Evolutionary conservation across 202 grass and related monocot species (phyloP).

Genomic region (Setaria italica): DNA sequence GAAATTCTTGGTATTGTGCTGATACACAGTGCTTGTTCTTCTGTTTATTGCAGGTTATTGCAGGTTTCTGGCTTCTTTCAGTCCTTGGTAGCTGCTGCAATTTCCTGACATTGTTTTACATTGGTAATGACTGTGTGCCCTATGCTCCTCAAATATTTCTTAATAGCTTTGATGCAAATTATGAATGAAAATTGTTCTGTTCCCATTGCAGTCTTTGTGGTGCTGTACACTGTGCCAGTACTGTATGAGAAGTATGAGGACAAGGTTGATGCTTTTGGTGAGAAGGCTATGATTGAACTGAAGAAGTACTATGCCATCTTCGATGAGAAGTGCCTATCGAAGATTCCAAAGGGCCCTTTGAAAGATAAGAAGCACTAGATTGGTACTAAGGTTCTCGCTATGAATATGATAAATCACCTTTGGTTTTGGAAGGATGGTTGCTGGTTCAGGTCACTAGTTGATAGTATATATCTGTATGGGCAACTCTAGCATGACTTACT

Average conservation of each 20-base stretch:
- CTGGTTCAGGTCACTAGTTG: constrained; percentile 39
- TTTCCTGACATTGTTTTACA: constrained; percentile 88
- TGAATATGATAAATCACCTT: constrained; percentile 28
- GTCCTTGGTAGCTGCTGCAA: constrained; percentile 74
- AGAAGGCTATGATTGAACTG: constrained; percentile 73
- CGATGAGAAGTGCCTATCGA: constrained; percentile 78
- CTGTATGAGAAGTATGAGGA: constrained; percentile 91
- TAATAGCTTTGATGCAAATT: background rate
- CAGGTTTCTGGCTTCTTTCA: constrained; percentile 72
- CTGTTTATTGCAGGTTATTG: constrained; percentile 58
- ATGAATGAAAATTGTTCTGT: background rate
- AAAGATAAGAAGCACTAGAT: constrained; percentile 82
- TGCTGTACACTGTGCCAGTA: constrained; percentile 70
- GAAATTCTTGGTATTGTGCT: constrained; percentile 13
- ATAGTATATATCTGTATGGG: constrained; percentile 44
- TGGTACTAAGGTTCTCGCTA: constrained; percentile 29
- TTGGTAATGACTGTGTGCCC: constrained; percentile 59
- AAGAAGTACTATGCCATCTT: constrained; percentile 85
- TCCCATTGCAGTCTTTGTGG: constrained; percentile 62
- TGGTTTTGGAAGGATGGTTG: constrained; percentile 41
- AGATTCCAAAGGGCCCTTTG: constrained; percentile 68
- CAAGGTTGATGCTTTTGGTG: constrained; percentile 81
- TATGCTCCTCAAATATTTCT: background rate
- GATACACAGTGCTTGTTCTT: background rate
- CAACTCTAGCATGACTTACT: constrained; percentile 36